Evolutionary conservation across 129 eudicot genomes (phyloP), one percentile per base, ranked within the genome.

Genomic region (Centaurea solstitialis): DNA sequence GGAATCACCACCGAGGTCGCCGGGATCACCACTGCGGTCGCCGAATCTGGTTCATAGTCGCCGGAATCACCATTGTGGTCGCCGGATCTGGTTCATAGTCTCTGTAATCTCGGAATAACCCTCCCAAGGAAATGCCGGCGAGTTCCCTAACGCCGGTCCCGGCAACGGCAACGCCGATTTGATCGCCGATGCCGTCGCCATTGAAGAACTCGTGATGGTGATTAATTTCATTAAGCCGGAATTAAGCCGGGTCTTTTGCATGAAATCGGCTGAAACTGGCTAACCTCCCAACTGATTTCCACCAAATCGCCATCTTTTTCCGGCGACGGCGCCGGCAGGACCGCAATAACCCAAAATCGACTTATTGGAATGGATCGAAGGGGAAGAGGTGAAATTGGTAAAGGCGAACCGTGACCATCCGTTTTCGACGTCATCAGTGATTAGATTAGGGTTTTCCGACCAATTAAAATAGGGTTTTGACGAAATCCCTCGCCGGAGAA

Each of bases 401-500:
- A 96, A 96, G 4, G 93, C 95, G 43, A 96, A 96, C 71, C 93
- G 73, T 0, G 98, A 88, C 99, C 99, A 96, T 75, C 99, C 99
- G 61, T 93, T 90, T 39, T 96, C 99, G 20, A 96, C 98, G 2
- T 92, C 98, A n/a, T 91, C 98, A 5, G 95, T 88, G 64, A 93
- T 79, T 0, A 93, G 91, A 18, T 89, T 72, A 24, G 99, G 99
- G 28, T 95, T 89, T 22, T 95, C 97, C 3, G 86, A 74, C 99
- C 99, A 94, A 17, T 73, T 83, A 78, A 94, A 94, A 62, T 83
- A 21, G 4, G 89, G 85, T 21, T 78, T 88, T 0, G 92, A 83
- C 0, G 86, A 82, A 40, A 80, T 17, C 33, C 91, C 96, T 39
- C 90, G 90, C 76, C 87, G 80, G 20, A 91, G 85, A 77, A 90